Conservation (phyloP, 805 yeast species). For the Lachancea waltii region DNA sequence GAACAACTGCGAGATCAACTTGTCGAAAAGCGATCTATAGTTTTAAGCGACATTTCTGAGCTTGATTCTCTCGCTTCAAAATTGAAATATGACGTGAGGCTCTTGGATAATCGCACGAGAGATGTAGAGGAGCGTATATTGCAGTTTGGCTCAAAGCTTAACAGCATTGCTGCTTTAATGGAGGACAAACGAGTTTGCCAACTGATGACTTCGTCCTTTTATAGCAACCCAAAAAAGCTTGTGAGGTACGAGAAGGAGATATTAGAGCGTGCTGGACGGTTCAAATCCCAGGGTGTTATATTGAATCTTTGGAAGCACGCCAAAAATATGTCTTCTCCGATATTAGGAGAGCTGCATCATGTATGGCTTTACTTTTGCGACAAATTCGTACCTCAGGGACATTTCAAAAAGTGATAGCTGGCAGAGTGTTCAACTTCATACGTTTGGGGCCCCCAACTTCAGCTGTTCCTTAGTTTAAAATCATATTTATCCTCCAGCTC, state of each 20-base stretch:
- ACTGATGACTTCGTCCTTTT: constrained; percentile 4
- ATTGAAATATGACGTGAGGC: constrained; percentile 57
- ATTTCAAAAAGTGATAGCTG: constrained; percentile 1
- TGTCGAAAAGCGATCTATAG: constrained; percentile 27
- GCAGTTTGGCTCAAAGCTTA: constrained; percentile 33
- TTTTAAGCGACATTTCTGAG: constrained; percentile 40
- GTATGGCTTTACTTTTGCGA: constrained; percentile 2
- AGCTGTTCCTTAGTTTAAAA: constrained; percentile 2
- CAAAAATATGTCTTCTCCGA: constrained; percentile 1
- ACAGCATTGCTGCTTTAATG: constrained; percentile 10
- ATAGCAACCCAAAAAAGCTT: constrained; percentile 6
- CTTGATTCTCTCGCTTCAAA: constrained; percentile 52
- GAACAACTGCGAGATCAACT: constrained; percentile 18
- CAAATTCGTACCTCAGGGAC: constrained; percentile 3
- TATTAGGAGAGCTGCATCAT: constrained; percentile 1
- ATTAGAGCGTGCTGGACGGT: constrained; percentile 2
- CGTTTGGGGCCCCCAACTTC: neutral
- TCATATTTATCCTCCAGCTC: constrained; percentile 8
- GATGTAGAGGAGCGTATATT: constrained; percentile 61
- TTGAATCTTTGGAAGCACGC: constrained; percentile 4
- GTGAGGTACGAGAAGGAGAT: constrained; percentile 7
- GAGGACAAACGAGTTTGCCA: constrained; percentile 4
- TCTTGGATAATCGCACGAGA: constrained; percentile 51
- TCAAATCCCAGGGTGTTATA: constrained; percentile 4
- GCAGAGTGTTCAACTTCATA: too few species aligned